Evolutionary conservation across 495 filamentous ascomycete genomes (phyloP), one percentile per base, ranked within the genome.

Genomic region (Aspergillus diversus): DNA sequence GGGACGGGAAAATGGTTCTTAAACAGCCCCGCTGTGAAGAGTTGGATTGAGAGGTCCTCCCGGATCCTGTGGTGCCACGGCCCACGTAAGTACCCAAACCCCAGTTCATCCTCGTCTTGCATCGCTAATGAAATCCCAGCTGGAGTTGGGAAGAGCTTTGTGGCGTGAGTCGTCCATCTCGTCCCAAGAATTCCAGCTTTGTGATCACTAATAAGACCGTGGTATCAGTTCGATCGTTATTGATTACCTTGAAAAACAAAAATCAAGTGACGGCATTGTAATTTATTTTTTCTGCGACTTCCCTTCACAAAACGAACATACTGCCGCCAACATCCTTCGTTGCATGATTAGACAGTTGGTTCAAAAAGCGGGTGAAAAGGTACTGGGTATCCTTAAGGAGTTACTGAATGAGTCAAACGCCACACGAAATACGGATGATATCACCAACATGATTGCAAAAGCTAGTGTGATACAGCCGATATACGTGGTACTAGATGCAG

Each of bases 231-330:
- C 61, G 6, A 16, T 35, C 4, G 15, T 59, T 3, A 34, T 59
- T 17, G 50, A 63, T 35, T 21, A 59, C 37, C 37, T 59, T 7
- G 5, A 55, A 9, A 17, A 55, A 11, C n/a, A 27, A 27, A 27
- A 3, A 0, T n/a, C 59, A 0, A n/a, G 43, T 11, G 50, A 66
- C 6, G 47, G n/a, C n/a, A 15, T 53, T 5, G 47, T 63, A 7
- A 39, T 63, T 0, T 63, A 54, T 21, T 63, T 66, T 55, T 66
- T 66, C 51, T 66, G 64, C 54, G 64, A 66, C 51, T 66, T 60
- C 52, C 56, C 64, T 8, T 63, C 60, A 3, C 59, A 58, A 47
- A 35, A 63, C 17, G 53, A 66, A 46, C 59, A 63, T 11, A 59
- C 4, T 5, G 55, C 50, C 4, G 8, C 63, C 33, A 33, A 55